Evolutionary conservation across 495 filamentous ascomycete species (phyloP), one percentile per base, ranked within the genome.

Genomic region (Aspergillus indologenus): DNA sequence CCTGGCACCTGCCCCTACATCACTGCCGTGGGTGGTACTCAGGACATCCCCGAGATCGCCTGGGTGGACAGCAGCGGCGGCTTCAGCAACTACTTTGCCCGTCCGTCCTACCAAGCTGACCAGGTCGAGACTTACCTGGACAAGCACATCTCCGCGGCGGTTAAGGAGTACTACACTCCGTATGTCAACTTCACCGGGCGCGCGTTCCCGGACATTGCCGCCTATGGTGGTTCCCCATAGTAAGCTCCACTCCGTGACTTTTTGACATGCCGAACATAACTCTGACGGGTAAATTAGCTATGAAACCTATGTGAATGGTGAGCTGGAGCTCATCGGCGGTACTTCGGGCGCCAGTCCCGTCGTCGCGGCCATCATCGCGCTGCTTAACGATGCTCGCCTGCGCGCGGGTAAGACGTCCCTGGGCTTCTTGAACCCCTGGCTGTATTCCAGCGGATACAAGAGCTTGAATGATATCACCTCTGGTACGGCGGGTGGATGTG

Each of bases 161-260:
- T 85, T 52, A 75, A 71, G 47, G 59, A 66, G 12, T 67, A 71
- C 54, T 77, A 79, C 53, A 64, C 65, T 8, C 61, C 73, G 49
- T 72, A 77, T 61, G 79, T 87, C 77, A 78, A 88, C 68, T 69
- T 70, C 18, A 66, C 68, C 3, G 88, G 88, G 0, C 81, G 89
- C 8, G 90, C 82, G 5, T 85, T 87, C 61, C 90, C 90, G 0
- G 90, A 93, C 63, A 81, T 92, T 52, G 78, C 76, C 14, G 78
- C 81, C 19, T 79, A 83, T 58, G 76, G 76, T 29, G 61, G 65
- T 11, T 69, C 71, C 57, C 81, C 81, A 40, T 69, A 70, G 71
- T 71, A 68, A 23, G 65, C 63, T 34, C 19, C 17, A 45, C 21
- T 20, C 19, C 2, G 18, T 11, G 29, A 11, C 1, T 6, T 19